A percentile compares a stretch with the other conserved stretches of the same genome.
Evolutionary conservation across 257 asterid genomes (phyloP).

Genomic region (Forsythia viridissima): DNA sequence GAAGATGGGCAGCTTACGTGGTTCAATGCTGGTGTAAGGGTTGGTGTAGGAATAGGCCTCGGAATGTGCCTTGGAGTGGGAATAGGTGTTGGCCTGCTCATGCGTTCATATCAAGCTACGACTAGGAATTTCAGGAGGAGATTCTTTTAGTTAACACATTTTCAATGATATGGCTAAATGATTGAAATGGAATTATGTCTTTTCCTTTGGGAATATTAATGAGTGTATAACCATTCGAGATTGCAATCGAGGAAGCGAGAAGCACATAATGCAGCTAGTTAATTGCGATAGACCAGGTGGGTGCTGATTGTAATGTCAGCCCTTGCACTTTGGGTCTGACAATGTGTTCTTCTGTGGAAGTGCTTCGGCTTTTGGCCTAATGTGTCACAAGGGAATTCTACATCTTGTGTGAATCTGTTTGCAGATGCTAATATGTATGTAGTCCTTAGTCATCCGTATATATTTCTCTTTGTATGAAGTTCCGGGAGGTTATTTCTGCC

Average conservation of each 20-base stretch:
- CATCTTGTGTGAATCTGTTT: conserved; percentile 26
- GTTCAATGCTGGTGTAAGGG: conserved; percentile 65
- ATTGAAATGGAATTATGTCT: conserved; percentile 16
- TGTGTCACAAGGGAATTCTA: conserved; percentile 19
- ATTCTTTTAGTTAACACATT: conserved; percentile 40
- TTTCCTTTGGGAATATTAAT: conserved; percentile 19
- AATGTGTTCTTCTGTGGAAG: conserved; percentile 16
- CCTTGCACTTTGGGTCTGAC: conserved; percentile 20
- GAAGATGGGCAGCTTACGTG: conserved; percentile 63
- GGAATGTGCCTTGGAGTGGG: conserved; percentile 69
- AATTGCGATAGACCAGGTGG: conserved; percentile 3
- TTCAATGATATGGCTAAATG: conserved; percentile 9
- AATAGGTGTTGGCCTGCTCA: conserved; percentile 55
- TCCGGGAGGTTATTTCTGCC: conserved; percentile 23
- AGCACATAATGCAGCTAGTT: conserved; percentile 7
- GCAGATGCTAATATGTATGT: too few relatives aligned
- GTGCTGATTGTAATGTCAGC: conserved; percentile 1
- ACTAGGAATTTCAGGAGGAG: conserved; percentile 51
- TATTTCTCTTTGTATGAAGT: conserved; percentile 24
- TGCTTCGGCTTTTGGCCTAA: not conserved
- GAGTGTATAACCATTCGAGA: not conserved
- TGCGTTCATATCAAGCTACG: conserved; percentile 56
- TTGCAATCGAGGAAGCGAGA: conserved; percentile 27
- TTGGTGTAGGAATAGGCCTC: conserved; percentile 65
- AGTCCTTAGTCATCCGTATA: conserved; percentile 10